Base-by-base conservation (phyloP, 345 rosid genomes). In the Heritiera fomes region DNA sequence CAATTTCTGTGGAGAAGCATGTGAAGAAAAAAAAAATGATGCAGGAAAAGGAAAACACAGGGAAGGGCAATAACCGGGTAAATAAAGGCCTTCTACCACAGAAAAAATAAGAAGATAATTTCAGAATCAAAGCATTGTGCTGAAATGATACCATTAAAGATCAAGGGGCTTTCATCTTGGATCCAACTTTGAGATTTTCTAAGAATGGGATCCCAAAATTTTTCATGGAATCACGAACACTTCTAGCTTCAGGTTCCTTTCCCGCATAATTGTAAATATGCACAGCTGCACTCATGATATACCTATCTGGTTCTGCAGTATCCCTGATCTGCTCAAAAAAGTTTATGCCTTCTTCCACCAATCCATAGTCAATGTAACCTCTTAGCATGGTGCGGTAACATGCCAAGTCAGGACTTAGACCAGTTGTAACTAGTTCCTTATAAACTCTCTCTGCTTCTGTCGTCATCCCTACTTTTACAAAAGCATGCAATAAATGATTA, bases 361-460 rank as follows among this genome's bases (percentile, higher is more conserved):
- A 71, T 82, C 92, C 92, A 71, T 76, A 82, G 59, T 85, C 88
- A 86, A 90, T 30, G 85, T 89, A 92, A 59, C 94, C 93, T 83
- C 89, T 88, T 12, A 90, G 82, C 88, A 92, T 88, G 47, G 85
- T 83, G 45, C 87, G 86, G 52, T 60, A 82, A 80, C 92, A 91
- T 30, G 86, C 81, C 69, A 82, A 76, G 73, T 89, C 90, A 56
- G 93, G 91, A 83, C 67, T 80, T 75, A 89, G 64, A 72, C 89
- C 89, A 60, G 78, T 77, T 34, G 79, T 46, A 3, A 80, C 55
- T 69, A 90, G 80, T 76, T 87, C 80, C 68, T 78, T 59, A 63
- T 86, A 92, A 59, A 90, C 86, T 80, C 89, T 87, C 80, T 85
- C 90, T 1, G 95, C 95, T 43, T 92, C 93, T 32, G 18, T 69